Percentiles rank a stretch among this genome's conserved stretches.
Evolutionary conservation across 225 moss, liverwort and hornwort species (phyloP).

Genomic region (Ulota crispa): DNA sequence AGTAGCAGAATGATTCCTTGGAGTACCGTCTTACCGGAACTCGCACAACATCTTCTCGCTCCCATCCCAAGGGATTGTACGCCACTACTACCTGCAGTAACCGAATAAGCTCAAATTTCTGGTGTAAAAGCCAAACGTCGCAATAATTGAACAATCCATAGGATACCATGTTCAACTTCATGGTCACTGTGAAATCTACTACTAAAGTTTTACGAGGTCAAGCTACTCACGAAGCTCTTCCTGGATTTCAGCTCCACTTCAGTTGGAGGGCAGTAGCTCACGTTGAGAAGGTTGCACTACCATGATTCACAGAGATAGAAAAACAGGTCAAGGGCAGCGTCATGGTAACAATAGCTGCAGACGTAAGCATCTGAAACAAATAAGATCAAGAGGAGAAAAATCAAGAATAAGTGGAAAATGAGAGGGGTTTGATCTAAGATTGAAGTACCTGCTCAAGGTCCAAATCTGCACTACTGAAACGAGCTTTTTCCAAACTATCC

Average conservation of each 20-base stretch:
- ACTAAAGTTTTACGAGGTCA: background rate
- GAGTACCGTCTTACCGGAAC: conserved; percentile 59
- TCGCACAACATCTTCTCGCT: conserved; percentile 65
- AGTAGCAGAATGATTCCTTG: background rate
- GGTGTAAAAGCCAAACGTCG: background rate
- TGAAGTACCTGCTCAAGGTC: conserved; percentile 59
- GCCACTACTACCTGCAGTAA: conserved; percentile 70
- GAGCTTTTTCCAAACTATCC: conserved; percentile 18
- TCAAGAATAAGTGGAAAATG: background rate
- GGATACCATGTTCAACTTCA: background rate
- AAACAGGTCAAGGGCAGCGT: background rate
- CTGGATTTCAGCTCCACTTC: conserved; percentile 70
- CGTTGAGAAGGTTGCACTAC: conserved; percentile 86
- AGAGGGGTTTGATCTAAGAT: background rate
- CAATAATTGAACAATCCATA: background rate
- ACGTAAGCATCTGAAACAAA: background rate
- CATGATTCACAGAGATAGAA: background rate
- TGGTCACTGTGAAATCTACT: background rate
- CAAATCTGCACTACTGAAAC: conserved; percentile 27
- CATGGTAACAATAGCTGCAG: too few relatives aligned
- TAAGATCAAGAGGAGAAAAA: too few relatives aligned
- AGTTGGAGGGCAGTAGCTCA: conserved; percentile 88
- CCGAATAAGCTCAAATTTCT: conserved; percentile 4
- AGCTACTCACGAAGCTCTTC: conserved; percentile 60
- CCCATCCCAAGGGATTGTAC: conserved; percentile 83